Evolutionary conservation across 495 filamentous ascomycete species (phyloP).

Genomic region (Parathielavia hyrcaniae): DNA sequence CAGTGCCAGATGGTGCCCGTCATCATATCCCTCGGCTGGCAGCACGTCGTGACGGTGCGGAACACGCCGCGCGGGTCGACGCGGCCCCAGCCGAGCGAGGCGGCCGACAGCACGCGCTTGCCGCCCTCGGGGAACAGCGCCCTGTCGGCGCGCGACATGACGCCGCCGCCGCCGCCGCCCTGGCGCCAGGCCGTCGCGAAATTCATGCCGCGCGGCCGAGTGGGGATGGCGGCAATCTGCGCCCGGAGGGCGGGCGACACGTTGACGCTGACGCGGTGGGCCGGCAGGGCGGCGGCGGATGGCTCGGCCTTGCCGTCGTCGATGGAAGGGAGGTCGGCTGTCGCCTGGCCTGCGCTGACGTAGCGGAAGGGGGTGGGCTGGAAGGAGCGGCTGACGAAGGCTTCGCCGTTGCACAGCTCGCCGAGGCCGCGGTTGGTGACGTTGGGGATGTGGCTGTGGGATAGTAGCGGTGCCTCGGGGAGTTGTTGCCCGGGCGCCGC

Average conservation of each 20-base stretch:
- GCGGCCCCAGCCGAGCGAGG: slow-evolving; percentile 45
- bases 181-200: slow-evolving; percentile 41
- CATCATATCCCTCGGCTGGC: slow-evolving; percentile 42
- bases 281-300: slow-evolving; percentile 52
- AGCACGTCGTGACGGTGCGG: slow-evolving; percentile 50
- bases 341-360: slow-evolving; percentile 44
- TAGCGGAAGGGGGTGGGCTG: slow-evolving; percentile 52
- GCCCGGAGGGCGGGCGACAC: slow-evolving; percentile 27
- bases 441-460: slow-evolving; percentile 52
- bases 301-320: slow-evolving; percentile 47
- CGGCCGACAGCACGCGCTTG: slow-evolving; percentile 6
- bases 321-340: slow-evolving; percentile 54
- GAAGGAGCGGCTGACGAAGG: slow-evolving; percentile 49
- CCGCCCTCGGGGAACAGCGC: slow-evolving; percentile 26
- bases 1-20: slow-evolving; percentile 53
- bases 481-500: slow-evolving; percentile 55
- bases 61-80: slow-evolving; percentile 47
- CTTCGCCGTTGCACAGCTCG: slow-evolving; percentile 51
- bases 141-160: slow-evolving; percentile 36
- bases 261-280: slow-evolving; percentile 49
- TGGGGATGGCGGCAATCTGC: slow-evolving; percentile 40
- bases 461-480: slow-evolving; percentile 47
- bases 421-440: slow-evolving; percentile 42
- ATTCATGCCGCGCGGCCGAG: slow-evolving; percentile 40
- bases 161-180: slow-evolving; percentile 37